These are phyloP conservation scores for Heritiera littoralis DNA, from an alignment of 345 rosid species.

Conservation along the genomic window DNA sequence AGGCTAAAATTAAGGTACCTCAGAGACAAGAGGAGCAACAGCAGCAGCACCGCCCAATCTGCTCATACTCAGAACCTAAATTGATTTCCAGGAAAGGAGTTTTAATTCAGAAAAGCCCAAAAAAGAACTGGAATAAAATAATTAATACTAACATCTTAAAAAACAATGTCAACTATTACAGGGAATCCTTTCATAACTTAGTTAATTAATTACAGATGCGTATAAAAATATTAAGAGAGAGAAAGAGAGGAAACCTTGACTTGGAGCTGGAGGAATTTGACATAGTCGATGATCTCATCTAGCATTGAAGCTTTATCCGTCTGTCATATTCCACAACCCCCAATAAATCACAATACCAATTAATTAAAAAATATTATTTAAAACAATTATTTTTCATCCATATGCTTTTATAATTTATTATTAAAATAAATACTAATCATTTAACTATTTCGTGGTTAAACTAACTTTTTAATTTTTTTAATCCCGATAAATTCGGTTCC, in stretches of 20 bases:
- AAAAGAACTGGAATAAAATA: too few species aligned
- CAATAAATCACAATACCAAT: background rate
- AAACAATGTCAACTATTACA: constrained; percentile 38
- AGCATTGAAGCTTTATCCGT: constrained; percentile 99
- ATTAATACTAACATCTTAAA: too few species aligned
- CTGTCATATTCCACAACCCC: constrained; percentile 58
- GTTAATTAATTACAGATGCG: background rate
- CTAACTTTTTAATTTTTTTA: too few species aligned
- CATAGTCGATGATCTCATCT: constrained; percentile 98
- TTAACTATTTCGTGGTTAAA: too few species aligned
- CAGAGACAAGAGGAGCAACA: constrained; percentile 80
- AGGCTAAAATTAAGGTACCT: constrained; percentile 39
- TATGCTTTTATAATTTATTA: too few species aligned
- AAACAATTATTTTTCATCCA: too few species aligned
- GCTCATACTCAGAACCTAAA: constrained; percentile 94
- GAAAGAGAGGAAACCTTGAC: constrained; percentile 60
- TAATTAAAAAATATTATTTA: background rate
- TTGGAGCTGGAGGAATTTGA: constrained; percentile 98
- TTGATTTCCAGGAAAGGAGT: background rate
- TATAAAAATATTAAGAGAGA: background rate
- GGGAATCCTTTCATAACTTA: constrained; percentile 27
- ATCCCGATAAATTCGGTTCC: constrained; percentile 8
- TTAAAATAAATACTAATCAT: too few species aligned
- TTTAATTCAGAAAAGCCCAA: too few species aligned
- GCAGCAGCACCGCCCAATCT: constrained; percentile 87